Conservation (phyloP, 2,329 filamentous ascomycete species). For the Bipolaris victoriae region DNA sequence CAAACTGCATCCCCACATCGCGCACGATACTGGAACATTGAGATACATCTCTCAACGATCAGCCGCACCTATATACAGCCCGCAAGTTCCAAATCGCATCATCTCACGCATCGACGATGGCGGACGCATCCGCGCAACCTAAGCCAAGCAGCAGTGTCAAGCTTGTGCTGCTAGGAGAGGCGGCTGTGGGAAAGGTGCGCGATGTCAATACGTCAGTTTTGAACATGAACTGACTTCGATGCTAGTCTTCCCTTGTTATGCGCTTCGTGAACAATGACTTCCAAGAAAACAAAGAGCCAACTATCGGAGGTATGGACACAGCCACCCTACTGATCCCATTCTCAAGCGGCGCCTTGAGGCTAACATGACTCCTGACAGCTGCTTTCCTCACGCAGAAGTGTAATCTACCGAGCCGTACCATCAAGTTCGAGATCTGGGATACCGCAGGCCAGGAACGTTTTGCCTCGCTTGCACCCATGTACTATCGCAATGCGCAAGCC, state of each 20-base stretch:
- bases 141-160: constrained; percentile 99
- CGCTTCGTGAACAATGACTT: constrained; percentile 99
- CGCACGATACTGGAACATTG: not conserved
- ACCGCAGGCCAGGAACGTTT: constrained; percentile 98
- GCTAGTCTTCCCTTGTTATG: constrained; percentile 90
- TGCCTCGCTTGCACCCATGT: constrained; percentile 96
- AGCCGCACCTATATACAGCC: not conserved
- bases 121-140: constrained; percentile 70
- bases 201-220: not conserved
- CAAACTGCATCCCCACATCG: constrained; percentile 9
- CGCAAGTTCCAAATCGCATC: constrained; percentile 7
- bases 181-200: constrained; percentile 93
- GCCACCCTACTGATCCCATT: not conserved
- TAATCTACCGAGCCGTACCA: constrained; percentile 86
- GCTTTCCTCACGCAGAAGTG: constrained; percentile 99
- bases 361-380: constrained; percentile 60
- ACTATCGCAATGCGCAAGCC: constrained; percentile 98
- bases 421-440: constrained; percentile 82
- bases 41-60: not conserved
- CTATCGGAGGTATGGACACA: constrained; percentile 80
- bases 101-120: constrained; percentile 59
- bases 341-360: not conserved
- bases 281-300: constrained; percentile 99
- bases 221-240: not conserved
- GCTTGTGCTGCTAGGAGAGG: constrained; percentile 95